Base-by-base conservation (phyloP, 1,284 basidiomycete species). In the Fomes fomentarius region DNA sequence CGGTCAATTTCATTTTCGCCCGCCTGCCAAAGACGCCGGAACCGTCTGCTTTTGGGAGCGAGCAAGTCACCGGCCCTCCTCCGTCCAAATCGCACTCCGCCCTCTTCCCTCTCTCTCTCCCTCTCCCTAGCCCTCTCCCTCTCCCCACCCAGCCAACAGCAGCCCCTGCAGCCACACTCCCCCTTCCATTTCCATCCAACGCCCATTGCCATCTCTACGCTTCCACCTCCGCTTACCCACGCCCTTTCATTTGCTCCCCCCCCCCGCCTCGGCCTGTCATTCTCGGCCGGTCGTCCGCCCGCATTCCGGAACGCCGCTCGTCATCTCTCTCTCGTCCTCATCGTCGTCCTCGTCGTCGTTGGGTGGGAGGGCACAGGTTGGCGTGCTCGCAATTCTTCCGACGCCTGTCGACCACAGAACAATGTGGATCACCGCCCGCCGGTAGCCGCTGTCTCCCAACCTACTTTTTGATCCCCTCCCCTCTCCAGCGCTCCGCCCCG, bases 171-270 rank as follows among this genome's bases (percentile, higher is more conserved):
- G 8, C 14, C 26, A n/a, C 3, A 3, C 41, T 52, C 17, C 28
- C 50, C 25, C 34, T 19, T 30, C 28, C 31, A 19, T 25, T n/a
- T 19, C n/a, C 19, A n/a, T n/a, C n/a, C n/a, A n/a, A n/a, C n/a
- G n/a, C n/a, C n/a, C n/a, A n/a, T n/a, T n/a, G n/a, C n/a, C n/a
- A n/a, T n/a, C n/a, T n/a, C n/a, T n/a, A n/a, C 21, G 38, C 22
- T 4, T 40, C 38, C 8, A 40, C n/a, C n/a, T 17, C 43, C 54
- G 48, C 48, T 42, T 37, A 46, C 46, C 49, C 52, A 54, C 58
- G 58, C 54, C 43, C 58, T 60, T 41, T 60, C 56, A 56, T 60
- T 54, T 60, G 58, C 58, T 60, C 46, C 54, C 58, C 58, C 54
- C 52, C 49, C 44, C 37, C 30, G 8, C 19, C 21, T n/a, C 8